Base-by-base conservation (phyloP, 2,329 filamentous ascomycete genomes). In the Colletotrichum sp. region DNA sequence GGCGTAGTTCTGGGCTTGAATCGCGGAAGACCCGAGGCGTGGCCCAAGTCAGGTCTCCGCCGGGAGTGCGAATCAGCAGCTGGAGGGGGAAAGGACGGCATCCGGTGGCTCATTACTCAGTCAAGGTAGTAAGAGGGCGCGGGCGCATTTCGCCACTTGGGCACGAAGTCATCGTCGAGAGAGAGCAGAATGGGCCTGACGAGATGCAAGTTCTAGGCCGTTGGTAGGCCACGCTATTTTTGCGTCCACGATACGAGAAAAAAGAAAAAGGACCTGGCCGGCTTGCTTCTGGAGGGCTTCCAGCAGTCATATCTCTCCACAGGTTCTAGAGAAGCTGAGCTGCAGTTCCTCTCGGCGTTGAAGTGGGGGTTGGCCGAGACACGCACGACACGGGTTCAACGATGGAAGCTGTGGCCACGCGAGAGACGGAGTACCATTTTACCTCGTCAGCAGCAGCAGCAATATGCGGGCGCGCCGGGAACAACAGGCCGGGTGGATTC, bases 401-500 rank as follows among this genome's bases (percentile, higher is more conserved):
- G 52, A n/a, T 16, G 26, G 57, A 24, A 68, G 68, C 59, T 61
- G 55, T 26, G 55, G 67, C 67, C 52, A 30, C 43, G 28, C 28
- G 55, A 71, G 21, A 24, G 39, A n/a, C n/a, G 43, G n/a, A 52
- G 12, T 13, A 7, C 10, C 43, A 21, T 21, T 43, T 43, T 13
- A 71, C 36, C 68, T 64, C 59, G 59, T 52, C 39, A 48, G 39
- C 39, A 48, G 36, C 36, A 52, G 43, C 43, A 52, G 72, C 61
- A 73, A 52, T 26, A 73, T 73, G 73, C 34, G 34, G 64, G 36
- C 28, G 36, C 28, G 64, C 64, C 71, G 70, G 74, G 59, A 76
- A 68, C 57, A 74, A 64, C 65, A 43, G 30, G 70, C 61, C 64
- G 39, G 65, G n/a, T 68, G 16, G 43, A 16, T 36, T 32, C 24